Conservation (phyloP, 73 alveolate species). For the Paramecium tetraurelia region DNA sequence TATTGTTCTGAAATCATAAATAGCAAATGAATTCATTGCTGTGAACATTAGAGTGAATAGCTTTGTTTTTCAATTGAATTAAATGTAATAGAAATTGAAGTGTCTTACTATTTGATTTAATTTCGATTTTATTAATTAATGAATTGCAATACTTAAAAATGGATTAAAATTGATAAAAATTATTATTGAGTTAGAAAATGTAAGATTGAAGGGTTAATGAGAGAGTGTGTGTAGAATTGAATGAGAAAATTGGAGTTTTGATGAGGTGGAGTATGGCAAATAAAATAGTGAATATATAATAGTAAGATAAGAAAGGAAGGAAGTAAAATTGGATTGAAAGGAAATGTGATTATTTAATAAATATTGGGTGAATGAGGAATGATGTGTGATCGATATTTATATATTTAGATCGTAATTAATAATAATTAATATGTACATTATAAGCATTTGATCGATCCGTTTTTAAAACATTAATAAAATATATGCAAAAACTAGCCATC, state of each 20-base stretch:
- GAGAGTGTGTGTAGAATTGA: background rate
- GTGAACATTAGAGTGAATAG: background rate
- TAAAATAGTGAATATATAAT: background rate
- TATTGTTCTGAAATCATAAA: background rate
- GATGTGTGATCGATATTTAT: background rate
- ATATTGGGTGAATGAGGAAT: background rate
- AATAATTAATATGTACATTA: background rate
- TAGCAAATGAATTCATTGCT: too few relatives aligned
- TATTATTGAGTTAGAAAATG: background rate
- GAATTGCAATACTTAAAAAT: background rate
- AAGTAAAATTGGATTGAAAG: background rate
- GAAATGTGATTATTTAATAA: background rate
- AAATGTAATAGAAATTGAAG: background rate
- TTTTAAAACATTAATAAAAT: constrained; percentile 19
- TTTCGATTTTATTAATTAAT: background rate
- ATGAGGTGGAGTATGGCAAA: background rate
- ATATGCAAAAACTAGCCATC: constrained; percentile 49
- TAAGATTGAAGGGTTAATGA: background rate
- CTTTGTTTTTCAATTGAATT: background rate
- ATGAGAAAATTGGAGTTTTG: background rate
- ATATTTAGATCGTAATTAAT: background rate
- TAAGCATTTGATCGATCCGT: constrained; percentile 32
- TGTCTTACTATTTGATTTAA: background rate
- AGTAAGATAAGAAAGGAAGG: constrained; percentile 63
- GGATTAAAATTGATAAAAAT: background rate